Evolutionary conservation across 192 early-diverging fungal species (phyloP).

Genomic region (Mortierella antarctica): DNA sequence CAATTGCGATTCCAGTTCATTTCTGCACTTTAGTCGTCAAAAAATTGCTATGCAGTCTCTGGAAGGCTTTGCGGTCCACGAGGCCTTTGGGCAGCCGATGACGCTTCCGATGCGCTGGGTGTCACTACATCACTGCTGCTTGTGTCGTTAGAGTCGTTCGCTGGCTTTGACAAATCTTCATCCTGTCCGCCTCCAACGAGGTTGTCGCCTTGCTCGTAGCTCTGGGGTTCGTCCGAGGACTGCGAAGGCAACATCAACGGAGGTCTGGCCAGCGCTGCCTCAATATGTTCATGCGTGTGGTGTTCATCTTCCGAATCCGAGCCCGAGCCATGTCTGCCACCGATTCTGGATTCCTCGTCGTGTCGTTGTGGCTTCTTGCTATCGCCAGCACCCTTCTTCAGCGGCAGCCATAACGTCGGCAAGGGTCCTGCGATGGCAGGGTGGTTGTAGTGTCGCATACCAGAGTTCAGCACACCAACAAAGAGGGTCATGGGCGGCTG

Average conservation of each 20-base stretch:
- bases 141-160: background rate
- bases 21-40: too few relatives aligned
- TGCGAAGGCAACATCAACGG: constrained; percentile 34
- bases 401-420: constrained; percentile 80
- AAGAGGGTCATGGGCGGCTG: constrained; percentile 80
- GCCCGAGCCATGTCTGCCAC: background rate
- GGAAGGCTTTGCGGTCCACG: background rate
- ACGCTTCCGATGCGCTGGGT: background rate
- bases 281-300: constrained; percentile 30
- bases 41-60: background rate
- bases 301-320: constrained; percentile 26
- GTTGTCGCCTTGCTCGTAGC: constrained; percentile 35
- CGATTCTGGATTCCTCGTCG: constrained; percentile 20
- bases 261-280: constrained; percentile 24
- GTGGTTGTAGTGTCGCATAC: constrained; percentile 72
- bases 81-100: background rate
- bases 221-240: constrained; percentile 25
- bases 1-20: too few relatives aligned
- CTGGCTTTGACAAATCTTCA: constrained; percentile 14
- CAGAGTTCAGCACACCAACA: constrained; percentile 76
- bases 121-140: background rate
- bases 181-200: constrained; percentile 48
- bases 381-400: constrained; percentile 47
- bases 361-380: constrained; percentile 2
- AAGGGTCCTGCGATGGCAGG: constrained; percentile 73